A percentile compares a stretch with the other conserved stretches of the same genome.
phyloP scores from a whole-genome alignment of 306 rosid species.

The Citrullus amarus region DNA sequence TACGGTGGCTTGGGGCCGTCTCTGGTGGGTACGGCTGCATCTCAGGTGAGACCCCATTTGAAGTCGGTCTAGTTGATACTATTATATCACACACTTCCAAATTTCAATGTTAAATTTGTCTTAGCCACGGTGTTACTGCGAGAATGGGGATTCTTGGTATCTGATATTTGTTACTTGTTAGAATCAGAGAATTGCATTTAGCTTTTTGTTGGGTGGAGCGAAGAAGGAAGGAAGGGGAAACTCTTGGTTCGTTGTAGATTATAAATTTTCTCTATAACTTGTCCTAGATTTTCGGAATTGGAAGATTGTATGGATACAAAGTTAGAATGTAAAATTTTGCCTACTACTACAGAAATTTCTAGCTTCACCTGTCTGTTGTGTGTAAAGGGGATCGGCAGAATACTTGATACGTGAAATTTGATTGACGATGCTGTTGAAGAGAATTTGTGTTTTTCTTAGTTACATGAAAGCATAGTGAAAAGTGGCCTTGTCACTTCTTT shows the following conservation, averaged over 20 bases:
- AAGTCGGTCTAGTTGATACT: conserved; percentile 5
- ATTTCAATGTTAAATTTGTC: not conserved
- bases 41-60: conserved; percentile 67
- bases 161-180: not conserved
- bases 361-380: not conserved
- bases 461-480: not conserved
- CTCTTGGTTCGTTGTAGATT: not conserved
- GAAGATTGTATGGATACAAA: not conserved
- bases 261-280: not conserved
- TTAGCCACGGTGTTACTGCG: not conserved
- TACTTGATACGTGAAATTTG: not conserved
- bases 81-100: not conserved
- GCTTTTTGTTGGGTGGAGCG: not conserved
- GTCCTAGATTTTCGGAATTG: not conserved
- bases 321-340: not conserved
- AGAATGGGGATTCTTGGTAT: not conserved
- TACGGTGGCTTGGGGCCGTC: conserved; percentile 88
- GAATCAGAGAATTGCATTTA: not conserved
- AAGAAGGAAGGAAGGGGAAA: not conserved
- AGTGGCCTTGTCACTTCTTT: not conserved
- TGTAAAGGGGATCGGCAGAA: not conserved
- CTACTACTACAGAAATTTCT: not conserved
- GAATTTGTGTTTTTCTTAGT: not conserved
- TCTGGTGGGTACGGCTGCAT: conserved; percentile 72
- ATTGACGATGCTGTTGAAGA: not conserved